Evolutionary conservation across 768 basidiomycete species (phyloP), one percentile per base, ranked within the genome.

Genomic region (Kwoniella europaea): DNA sequence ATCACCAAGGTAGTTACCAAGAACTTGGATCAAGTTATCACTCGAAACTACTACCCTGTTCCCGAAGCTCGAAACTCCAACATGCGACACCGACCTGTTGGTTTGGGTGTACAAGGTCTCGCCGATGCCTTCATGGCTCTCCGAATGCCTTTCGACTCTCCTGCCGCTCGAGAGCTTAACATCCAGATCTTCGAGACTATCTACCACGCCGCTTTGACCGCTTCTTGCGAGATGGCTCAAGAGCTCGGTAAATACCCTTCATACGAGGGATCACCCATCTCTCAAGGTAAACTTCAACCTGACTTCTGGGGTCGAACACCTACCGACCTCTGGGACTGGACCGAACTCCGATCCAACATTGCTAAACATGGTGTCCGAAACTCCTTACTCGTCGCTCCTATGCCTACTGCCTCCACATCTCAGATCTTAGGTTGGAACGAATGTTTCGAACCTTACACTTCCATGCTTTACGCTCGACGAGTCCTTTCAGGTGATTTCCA

Each of bases 401-500:
- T 99, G 97, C 97, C 97, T 1, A 99, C 97, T 42, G 97, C 97
- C 1, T 96, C 94, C 24, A 99, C 97, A 2, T 94, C 92, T 84
- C 97, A 98, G 85, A 99, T 99, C 78, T 88, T 98, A 62, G 97
- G 97, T 54, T 92, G 92, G 87, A 99, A 98, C 84, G 97, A 98
- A 79, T 98, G 96, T 85, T 98, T 99, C 84, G 97, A 99, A 85
- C 94, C 97, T 1, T 99, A 98, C 85, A 98, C 96, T 0, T 94
- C 94, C 82, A 98, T 98, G 86, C 96, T 98, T 82, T 98, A 99
- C 84, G 96, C 95, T 61, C 94, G 97, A 65, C 94, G 96, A 80
- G 97, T 98, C 16, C 90, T 99, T n/a, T 94, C 96, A 41, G 97
- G 97, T 63, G 97, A 99, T 86, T 99, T 99, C 91, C 96, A 98